Evolutionary conservation across 1,284 basidiomycete genomes (phyloP), one percentile per base, ranked within the genome.

Genomic region (Entoloma clypeatum): DNA sequence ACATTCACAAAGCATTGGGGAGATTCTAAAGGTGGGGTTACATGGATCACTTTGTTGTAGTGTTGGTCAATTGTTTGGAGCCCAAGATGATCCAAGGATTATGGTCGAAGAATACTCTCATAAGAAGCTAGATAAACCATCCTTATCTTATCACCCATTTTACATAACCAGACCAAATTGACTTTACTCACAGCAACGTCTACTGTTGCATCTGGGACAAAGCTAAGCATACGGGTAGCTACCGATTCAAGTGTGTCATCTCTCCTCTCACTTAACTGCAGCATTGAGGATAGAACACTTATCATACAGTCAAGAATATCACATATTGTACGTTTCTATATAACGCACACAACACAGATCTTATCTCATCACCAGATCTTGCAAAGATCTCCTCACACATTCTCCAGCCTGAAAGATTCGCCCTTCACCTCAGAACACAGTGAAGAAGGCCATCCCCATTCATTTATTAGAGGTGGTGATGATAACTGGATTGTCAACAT

Each of bases 401-500:
- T 44, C 77, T 94, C 23, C 72, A 74, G 40, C 85, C 92, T 0
- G 90, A 94, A 56, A 74, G 79, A 39, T 97, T 96, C 57, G 92
- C 88, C 0, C 71, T 96, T 9, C 88, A 95, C 55, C 73, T 97
- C 11, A 91, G 79, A 5, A 77, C 85, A 0, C 88, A 94, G 18
- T 9, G 27, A 38, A 19, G 21, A 75, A 50, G 67, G 64, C 1
- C 93, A 97, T 64, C 68, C 79, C 27, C 89, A 94, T 62, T 77
- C 89, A 16, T 98, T 96, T 63, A 72, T 79, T 40, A 74, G 93
- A 22, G 90, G 97, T 53, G 94, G 94, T 1, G 89, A 94, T 6
- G 93, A 97, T 60, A 94, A 90, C 69, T 73, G 81, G 8, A 61
- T 82, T 14, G 76, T 83, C 5, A 75, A 76, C 14, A 81, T 80